A percentile compares a stretch with the other conserved stretches of the same genome.
These are phyloP conservation scores for Backusella psychrophila DNA, from an alignment of 192 early-diverging fungal genomes.

Conservation along the genomic window DNA sequence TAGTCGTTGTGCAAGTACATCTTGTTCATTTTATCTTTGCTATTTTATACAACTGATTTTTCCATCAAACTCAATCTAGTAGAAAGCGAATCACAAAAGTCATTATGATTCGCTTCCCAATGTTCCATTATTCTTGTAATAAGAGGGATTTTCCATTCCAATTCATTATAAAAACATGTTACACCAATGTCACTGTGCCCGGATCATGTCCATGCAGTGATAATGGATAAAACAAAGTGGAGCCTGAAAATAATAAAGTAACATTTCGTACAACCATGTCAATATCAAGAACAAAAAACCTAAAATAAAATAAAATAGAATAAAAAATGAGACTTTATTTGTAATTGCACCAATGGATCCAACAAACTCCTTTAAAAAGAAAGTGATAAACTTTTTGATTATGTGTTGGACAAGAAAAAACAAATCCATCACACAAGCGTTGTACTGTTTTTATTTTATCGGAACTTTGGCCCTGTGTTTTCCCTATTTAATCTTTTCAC, in stretches of 20 bases:
- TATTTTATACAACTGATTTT: not conserved
- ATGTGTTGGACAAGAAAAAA: not conserved
- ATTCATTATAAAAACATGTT: not conserved
- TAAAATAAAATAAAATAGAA: not conserved
- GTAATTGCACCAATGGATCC: not conserved
- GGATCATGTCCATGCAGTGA: not conserved
- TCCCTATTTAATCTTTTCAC: not conserved
- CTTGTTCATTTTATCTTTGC: not conserved
- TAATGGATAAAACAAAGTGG: not conserved
- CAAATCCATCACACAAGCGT: not conserved
- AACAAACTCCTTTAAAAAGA: not conserved
- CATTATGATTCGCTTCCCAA: too few species aligned
- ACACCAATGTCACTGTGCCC: not conserved
- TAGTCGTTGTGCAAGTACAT: not conserved
- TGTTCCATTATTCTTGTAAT: too few species aligned
- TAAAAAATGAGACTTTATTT: not conserved
- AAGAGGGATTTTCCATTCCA: not conserved
- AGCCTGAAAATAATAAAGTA: not conserved
- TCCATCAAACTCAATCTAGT: not conserved
- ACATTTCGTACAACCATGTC: not conserved
- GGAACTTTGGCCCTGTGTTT: not conserved
- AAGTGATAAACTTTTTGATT: not conserved
- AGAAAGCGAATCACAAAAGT: not conserved
- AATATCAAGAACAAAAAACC: not conserved
- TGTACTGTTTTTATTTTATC: not conserved